phyloP scores from a whole-genome alignment of 1,284 basidiomycete species.

The Microbotryum lychnidis-dioicae region DNA sequence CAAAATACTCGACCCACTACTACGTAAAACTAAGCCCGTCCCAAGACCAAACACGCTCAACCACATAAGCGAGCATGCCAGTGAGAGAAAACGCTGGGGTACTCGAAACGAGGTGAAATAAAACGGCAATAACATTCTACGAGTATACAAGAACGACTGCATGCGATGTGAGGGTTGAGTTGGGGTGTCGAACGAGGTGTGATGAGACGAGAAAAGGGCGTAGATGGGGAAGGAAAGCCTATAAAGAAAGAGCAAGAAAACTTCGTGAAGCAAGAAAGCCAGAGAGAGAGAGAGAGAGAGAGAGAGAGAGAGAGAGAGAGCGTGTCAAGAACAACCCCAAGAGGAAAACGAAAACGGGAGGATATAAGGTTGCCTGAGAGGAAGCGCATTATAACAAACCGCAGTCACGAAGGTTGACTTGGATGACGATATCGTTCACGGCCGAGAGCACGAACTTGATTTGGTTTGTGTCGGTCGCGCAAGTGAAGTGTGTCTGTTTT shows the following conservation, averaged over 20 bases:
- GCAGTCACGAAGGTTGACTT: slow-evolving; percentile 61
- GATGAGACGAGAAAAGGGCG: slow-evolving; percentile 44
- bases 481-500: slow-evolving; percentile 30
- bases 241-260: not conserved
- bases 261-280: not conserved
- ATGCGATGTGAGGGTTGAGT: too few species aligned
- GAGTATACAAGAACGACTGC: too few species aligned
- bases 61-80: too few species aligned
- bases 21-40: too few species aligned
- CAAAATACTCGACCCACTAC: too few species aligned
- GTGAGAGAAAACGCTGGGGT: too few species aligned
- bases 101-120: too few species aligned
- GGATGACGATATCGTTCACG: slow-evolving; percentile 48
- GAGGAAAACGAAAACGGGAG: not conserved
- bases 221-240: slow-evolving; percentile 49
- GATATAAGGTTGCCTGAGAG: not conserved
- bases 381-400: slow-evolving; percentile 56
- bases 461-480: slow-evolving; percentile 42
- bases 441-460: slow-evolving; percentile 50
- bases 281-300: not conserved
- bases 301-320: not conserved
- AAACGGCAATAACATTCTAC: too few species aligned
- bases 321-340: not conserved
- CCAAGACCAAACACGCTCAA: too few species aligned
- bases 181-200: not conserved